A percentile compares a stretch with the other conserved stretches of the same genome.
Evolutionary conservation across 805 yeast species (phyloP).

Genomic region (Zygosaccharomyces kombuchaensis): DNA sequence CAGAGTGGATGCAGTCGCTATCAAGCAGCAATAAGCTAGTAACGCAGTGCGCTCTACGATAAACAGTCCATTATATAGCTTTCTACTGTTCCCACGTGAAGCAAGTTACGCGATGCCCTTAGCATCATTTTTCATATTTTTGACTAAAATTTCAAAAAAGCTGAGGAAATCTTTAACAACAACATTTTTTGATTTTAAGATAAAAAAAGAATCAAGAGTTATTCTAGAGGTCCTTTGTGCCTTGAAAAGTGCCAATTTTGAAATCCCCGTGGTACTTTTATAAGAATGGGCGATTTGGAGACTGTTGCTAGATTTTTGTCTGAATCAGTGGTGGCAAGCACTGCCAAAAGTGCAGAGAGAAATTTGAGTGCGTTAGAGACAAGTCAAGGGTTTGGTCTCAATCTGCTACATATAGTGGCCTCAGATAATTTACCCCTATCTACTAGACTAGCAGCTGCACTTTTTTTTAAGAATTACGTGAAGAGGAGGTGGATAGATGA

Average conservation of each 20-base stretch:
- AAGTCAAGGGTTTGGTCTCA: slow-evolving; percentile 69
- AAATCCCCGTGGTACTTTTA: not conserved
- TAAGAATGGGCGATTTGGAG: slow-evolving; percentile 44
- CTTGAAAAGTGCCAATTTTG: not conserved
- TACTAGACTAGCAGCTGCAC: slow-evolving; percentile 79
- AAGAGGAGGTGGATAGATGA: slow-evolving; percentile 87
- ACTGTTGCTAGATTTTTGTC: slow-evolving; percentile 52
- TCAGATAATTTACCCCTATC: slow-evolving; percentile 48
- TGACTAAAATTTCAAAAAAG: not conserved
- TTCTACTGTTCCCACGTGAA: slow-evolving; percentile 1
- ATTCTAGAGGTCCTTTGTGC: not conserved
- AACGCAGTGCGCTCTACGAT: slow-evolving; percentile 12
- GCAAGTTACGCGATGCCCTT: slow-evolving; percentile 4
- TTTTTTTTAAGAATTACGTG: slow-evolving; percentile 84
- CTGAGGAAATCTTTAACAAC: not conserved
- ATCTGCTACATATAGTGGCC: slow-evolving; percentile 73
- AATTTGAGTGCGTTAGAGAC: slow-evolving; percentile 59
- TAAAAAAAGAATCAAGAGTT: not conserved
- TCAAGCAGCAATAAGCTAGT: slow-evolving; percentile 7
- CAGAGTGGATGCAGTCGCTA: slow-evolving; percentile 11
- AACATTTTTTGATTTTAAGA: not conserved
- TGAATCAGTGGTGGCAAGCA: slow-evolving; percentile 59
- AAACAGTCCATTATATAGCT: not conserved
- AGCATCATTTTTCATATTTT: slow-evolving; percentile 1
- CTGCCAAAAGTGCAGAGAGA: slow-evolving; percentile 64